Percentiles rank a stretch among this genome's conserved stretches.
phyloP scores from a whole-genome alignment of 2,329 filamentous ascomycete genomes.

The Colletotrichum gigasporum region DNA sequence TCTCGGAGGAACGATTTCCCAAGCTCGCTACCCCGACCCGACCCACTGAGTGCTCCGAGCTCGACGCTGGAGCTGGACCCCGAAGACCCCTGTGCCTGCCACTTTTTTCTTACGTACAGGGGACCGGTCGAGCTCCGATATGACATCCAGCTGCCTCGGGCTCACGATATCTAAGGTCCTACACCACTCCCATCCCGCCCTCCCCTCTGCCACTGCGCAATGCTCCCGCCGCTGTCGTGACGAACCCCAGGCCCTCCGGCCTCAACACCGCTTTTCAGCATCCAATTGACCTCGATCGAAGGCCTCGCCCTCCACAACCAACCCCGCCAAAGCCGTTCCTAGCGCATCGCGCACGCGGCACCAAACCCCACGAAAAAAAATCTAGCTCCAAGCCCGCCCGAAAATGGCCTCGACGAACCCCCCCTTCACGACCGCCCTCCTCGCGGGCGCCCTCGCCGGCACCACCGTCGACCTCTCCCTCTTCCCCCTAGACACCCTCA shows the following conservation, averaged over 20 bases:
- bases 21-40: not conserved
- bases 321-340: not conserved
- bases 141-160: not conserved
- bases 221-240: constrained; percentile 6
- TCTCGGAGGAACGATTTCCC: constrained; percentile 24
- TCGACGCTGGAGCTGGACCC: not conserved
- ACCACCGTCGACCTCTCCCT: constrained; percentile 97
- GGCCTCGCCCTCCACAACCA: not conserved
- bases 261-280: not conserved
- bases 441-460: constrained; percentile 90
- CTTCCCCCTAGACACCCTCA: constrained; percentile 97
- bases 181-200: not conserved
- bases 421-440: constrained; percentile 68
- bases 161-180: no score
- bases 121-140: constrained; percentile 30
- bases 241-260: not conserved
- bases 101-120: not conserved
- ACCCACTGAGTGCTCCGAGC: not conserved
- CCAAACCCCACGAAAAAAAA: not conserved
- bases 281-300: not conserved
- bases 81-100: not conserved
- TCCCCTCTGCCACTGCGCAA: not conserved
- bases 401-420: constrained; percentile 31
- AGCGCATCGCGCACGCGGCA: constrained; percentile 13
- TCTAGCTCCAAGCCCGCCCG: not conserved